Evolutionary conservation across 331 rosid genomes (phyloP), one percentile per base, ranked within the genome.

Genomic region (Cydonia oblonga): DNA sequence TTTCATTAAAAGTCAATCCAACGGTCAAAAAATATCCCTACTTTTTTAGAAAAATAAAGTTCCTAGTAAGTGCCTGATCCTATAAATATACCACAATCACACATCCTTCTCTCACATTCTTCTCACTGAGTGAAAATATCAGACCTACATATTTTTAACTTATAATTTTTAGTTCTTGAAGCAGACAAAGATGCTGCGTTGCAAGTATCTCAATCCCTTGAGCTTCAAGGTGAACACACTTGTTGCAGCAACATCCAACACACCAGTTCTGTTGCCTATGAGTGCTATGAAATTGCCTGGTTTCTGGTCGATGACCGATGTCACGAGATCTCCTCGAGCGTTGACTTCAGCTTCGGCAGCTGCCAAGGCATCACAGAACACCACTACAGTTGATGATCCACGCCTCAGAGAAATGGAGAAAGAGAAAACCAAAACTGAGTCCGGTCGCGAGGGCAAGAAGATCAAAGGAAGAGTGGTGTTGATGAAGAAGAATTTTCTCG

Each of bases 401-500:
- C 64, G 33, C n/a, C 35, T 28, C n/a, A 35, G 13, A 23, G 44
- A 65, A 40, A 56, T 22, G 28, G 61, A 56, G 61, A 14, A 10
- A 10, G 4, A 22, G 16, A 56, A 22, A 23, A 56, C 16, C 15
- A 0, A 56, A 24, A 10, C 6, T 11, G 28, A 56, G 18, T 4
- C 29, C 7, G 29, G 62, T 22, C 3, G 28, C 30, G 18, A 22
- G n/a, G 57, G 28, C 32, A 64, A 44, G 71, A 77, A 68, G 63
- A 67, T 78, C 24, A 64, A 67, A 40, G 83, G 83, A 15, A 66
- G 23, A 6, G 81, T 74, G 69, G 78, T 78, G 40, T 33, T 82
- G 72, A 82, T 71, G 78, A 82, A 75, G 75, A 82, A 82, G 57
- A 78, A 78, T 66, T 75, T 82, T 26, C 56, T 82, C 68, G 86